Evolutionary conservation across 2,329 filamentous ascomycete genomes (phyloP), one percentile per base, ranked within the genome.

Genomic region (Fusarium sp.): DNA sequence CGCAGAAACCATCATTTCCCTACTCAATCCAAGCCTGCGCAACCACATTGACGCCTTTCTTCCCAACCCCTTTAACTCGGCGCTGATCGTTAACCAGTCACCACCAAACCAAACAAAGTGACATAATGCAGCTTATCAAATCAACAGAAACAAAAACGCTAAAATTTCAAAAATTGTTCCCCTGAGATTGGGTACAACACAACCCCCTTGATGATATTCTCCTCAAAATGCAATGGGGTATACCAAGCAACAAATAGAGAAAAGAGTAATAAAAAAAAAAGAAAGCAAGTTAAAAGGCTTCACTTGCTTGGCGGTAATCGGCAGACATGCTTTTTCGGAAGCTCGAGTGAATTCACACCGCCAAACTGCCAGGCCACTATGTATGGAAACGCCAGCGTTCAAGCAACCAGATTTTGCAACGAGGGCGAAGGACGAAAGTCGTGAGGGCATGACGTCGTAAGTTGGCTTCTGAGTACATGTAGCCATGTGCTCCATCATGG

Each of bases 381-480:
- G 51, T 59, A 53, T 42, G 51, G 37, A 49, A 71, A 63, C 53
- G 67, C 63, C 67, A 61, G 60, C 57, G 57, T 67, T 68, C 41
- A 58, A 64, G 61, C 59, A 55, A 65, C 61, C 51, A 59, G 56
- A 53, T 49, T 53, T 54, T 41, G 60, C 60, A 53, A 45, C 63
- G 67, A 61, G 52, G 63, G 53, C 48, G 53, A 68, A 63, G 65
- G 47, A 48, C 48, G 60, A 70, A 57, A 72, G 61, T 79, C 79
- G 73, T 80, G 73, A 75, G 64, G 72, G 77, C 78, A 71, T 81
- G 55, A 74, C 72, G 71, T 81, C 79, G 70, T 81, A 71, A 76
- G 54, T 75, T 71, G 71, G 70, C 65, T 66, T 52, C 52, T 67
- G 48, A 67, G 69, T 59, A 49, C 44, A 72, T 57, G 60, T 48